These are phyloP conservation scores for Coemansia sp. DNA, from an alignment of 371 early-diverging fungal species.

Conservation along the genomic window DNA sequence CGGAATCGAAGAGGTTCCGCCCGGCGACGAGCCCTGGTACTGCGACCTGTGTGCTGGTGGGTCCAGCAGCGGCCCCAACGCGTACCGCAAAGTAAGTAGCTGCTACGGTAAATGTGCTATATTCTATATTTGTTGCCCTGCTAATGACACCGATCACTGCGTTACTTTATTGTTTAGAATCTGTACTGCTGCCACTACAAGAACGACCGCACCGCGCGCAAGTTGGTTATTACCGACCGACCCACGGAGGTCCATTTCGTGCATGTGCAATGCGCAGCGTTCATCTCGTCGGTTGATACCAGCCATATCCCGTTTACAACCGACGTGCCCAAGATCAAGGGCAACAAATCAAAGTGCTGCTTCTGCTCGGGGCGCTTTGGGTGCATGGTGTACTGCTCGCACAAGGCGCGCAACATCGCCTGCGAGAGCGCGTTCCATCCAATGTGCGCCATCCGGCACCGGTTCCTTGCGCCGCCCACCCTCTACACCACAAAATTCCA, in stretches of 20 bases:
- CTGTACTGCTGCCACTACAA: conserved; percentile 48
- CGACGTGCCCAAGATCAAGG: conserved; percentile 20
- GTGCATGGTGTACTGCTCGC: conserved; percentile 33
- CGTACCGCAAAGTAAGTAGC: conserved; percentile 24
- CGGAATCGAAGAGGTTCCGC: conserved; percentile 34
- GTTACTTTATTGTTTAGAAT: conserved; percentile 15
- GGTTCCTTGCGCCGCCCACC: conserved; percentile 20
- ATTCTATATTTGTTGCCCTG: neutral
- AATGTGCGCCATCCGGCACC: conserved; percentile 44
- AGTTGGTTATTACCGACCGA: conserved; percentile 14
- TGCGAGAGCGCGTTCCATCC: conserved; percentile 39
- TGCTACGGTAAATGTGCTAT: neutral
- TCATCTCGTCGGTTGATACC: conserved; percentile 37
- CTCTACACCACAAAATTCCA: conserved; percentile 29
- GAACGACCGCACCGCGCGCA: conserved; percentile 33
- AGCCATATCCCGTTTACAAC: conserved; percentile 35
- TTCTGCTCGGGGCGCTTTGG: conserved; percentile 34
- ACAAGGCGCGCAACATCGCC: conserved; percentile 4
- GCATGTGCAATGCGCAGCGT: conserved; percentile 44
- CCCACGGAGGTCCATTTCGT: conserved; percentile 24
- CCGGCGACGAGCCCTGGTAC: conserved; percentile 47
- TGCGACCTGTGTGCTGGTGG: conserved; percentile 38
- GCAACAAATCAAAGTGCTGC: conserved; percentile 12
- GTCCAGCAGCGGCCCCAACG: neutral
- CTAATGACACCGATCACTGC: too few species aligned